Percentiles rank a stretch among this genome's conserved stretches.
Evolutionary conservation across 305 asterid genomes (phyloP).

Genomic region (Fraxinus ornus): DNA sequence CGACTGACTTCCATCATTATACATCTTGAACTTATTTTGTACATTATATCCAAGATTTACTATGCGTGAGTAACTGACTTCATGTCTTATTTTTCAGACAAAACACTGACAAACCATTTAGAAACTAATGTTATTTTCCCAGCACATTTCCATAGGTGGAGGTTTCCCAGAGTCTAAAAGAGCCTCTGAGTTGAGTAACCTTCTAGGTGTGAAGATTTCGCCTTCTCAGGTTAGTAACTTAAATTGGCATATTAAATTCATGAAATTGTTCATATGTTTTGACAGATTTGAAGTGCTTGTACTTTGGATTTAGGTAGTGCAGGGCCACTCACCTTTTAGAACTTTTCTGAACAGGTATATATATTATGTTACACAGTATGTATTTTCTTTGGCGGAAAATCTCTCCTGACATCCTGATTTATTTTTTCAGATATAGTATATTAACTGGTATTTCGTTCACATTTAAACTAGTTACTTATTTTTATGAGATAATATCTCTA

Average conservation of each 20-base stretch:
- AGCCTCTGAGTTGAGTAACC: constrained; percentile 52
- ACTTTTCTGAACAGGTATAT: constrained; percentile 52
- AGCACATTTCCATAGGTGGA: constrained; percentile 41
- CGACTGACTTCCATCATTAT: neutral
- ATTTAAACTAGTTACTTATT: neutral
- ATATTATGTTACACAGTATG: neutral
- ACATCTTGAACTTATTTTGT: neutral
- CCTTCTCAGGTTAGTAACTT: constrained; percentile 50
- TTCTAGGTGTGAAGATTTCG: constrained; percentile 48
- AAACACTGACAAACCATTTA: neutral
- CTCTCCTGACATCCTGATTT: neutral
- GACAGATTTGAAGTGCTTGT: constrained; percentile 17
- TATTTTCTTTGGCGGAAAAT: neutral
- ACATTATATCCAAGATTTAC: neutral
- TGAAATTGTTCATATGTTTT: constrained; percentile 8
- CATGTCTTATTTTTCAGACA: neutral
- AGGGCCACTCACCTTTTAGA: constrained; percentile 64
- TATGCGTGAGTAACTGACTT: neutral
- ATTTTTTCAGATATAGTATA: neutral
- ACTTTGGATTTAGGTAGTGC: constrained; percentile 47
- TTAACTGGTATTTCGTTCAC: neutral
- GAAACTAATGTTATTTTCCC: constrained; percentile 1
- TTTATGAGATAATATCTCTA: neutral
- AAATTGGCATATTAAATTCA: neutral
- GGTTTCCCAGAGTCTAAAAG: constrained; percentile 62